Conservation (phyloP, 2,329 filamentous ascomycete genomes). For the Ceratocystis papillata region DNA sequence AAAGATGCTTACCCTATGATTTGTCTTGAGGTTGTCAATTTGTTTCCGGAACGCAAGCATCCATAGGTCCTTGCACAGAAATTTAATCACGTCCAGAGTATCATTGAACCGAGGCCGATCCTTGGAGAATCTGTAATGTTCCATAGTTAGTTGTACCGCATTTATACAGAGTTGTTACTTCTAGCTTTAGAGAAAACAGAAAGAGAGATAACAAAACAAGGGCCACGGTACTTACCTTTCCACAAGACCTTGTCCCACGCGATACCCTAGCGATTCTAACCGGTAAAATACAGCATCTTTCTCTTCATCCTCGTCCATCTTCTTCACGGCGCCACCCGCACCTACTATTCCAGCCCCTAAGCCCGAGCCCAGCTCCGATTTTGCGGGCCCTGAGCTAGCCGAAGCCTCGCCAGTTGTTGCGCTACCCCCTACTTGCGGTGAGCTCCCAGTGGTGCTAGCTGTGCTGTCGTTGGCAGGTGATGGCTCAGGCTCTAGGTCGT, state of each 20-base stretch:
- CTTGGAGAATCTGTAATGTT: constrained; percentile 55
- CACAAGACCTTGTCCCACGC: constrained; percentile 83
- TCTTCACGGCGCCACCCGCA: constrained; percentile 27
- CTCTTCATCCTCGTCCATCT: constrained; percentile 65
- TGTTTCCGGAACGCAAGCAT: constrained; percentile 89
- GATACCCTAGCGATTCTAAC: constrained; percentile 74
- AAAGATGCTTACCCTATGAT: constrained; percentile 58
- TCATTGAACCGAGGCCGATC: constrained; percentile 82
- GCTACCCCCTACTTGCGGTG: constrained; percentile 25
- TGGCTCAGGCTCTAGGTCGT: constrained; percentile 51
- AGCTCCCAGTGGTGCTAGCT: neutral
- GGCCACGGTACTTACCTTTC: constrained; percentile 52
- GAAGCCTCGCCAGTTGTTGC: constrained; percentile 25
- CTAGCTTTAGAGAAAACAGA: too few relatives aligned
- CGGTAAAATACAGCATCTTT: constrained; percentile 76
- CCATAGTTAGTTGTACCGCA: neutral
- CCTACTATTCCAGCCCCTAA: constrained; percentile 20
- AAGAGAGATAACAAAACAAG: neutral
- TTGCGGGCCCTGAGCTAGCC: constrained; percentile 25
- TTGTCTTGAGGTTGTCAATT: constrained; percentile 97
- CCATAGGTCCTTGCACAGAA: constrained; percentile 98
- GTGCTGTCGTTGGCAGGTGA: constrained; percentile 29
- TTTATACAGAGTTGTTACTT: too few relatives aligned
- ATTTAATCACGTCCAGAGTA: constrained; percentile 93
- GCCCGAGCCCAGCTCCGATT: neutral